These are phyloP conservation scores for Lipomyces chichibuensis DNA, from an alignment of 805 yeast genomes.

Conservation along the genomic window DNA sequence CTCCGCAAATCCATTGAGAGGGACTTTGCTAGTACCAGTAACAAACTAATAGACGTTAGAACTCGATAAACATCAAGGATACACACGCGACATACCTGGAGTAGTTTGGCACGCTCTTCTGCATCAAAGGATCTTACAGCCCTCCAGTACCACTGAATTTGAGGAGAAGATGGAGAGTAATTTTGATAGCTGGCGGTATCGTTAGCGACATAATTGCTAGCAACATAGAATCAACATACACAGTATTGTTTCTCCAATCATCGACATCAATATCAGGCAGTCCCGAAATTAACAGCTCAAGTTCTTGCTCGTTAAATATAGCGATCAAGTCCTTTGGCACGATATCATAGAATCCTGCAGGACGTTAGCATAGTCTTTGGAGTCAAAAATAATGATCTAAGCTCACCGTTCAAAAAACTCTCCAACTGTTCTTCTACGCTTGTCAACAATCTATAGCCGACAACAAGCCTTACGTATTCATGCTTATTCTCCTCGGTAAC, in stretches of 20 bases:
- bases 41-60: constrained; percentile 56
- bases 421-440: constrained; percentile 88
- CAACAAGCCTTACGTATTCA: constrained; percentile 83
- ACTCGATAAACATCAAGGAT: background rate
- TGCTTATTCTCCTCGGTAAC: constrained; percentile 91
- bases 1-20: constrained; percentile 89
- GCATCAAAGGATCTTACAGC: constrained; percentile 92
- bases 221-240: constrained; percentile 34
- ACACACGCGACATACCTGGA: constrained; percentile 52
- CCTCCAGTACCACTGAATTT: constrained; percentile 97
- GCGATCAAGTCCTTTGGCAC: constrained; percentile 81
- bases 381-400: background rate
- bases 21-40: constrained; percentile 96
- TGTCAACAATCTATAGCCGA: constrained; percentile 79
- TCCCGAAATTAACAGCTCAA: constrained; percentile 90
- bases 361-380: constrained; percentile 1
- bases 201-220: background rate
- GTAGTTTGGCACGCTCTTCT: constrained; percentile 89
- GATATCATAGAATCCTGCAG: constrained; percentile 82
- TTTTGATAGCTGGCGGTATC: constrained; percentile 57
- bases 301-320: constrained; percentile 92
- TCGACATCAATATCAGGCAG: constrained; percentile 94
- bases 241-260: constrained; percentile 91
- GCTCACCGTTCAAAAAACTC: constrained; percentile 57
- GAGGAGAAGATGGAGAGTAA: constrained; percentile 79